Evolutionary conservation across 164 flowering plant genomes (phyloP).

Genomic region (Kingdonia uniflora): DNA sequence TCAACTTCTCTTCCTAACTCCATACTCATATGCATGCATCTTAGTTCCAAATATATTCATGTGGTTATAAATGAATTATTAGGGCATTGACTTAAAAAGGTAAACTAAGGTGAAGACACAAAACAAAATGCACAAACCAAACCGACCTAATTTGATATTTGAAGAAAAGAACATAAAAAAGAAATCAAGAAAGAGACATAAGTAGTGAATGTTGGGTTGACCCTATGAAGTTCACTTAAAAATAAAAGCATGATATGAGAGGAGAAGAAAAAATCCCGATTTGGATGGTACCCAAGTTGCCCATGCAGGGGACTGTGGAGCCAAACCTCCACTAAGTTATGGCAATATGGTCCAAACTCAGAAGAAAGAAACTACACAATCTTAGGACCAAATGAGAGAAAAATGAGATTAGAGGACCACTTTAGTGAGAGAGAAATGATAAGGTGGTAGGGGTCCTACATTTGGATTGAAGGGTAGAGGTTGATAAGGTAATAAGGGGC

Average conservation of each 20-base stretch:
- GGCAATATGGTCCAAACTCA: constrained; percentile 10
- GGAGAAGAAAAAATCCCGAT: constrained; percentile 5
- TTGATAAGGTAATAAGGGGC: constrained; percentile 2
- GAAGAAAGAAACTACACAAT: constrained; percentile 13
- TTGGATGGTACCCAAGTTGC: constrained; percentile 16
- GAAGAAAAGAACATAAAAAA: constrained; percentile 11
- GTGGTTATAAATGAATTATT: background rate
- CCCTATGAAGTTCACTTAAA: constrained; percentile 13
- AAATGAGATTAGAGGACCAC: constrained; percentile 12
- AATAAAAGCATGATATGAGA: constrained; percentile 9
- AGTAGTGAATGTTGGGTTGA: constrained; percentile 33
- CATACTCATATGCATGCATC: background rate
- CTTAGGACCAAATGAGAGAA: constrained; percentile 2
- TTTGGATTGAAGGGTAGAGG: constrained; percentile 7
- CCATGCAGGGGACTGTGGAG: constrained; percentile 25
- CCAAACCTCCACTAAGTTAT: constrained; percentile 23
- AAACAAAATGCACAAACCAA: constrained; percentile 8
- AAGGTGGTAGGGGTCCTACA: constrained; percentile 7
- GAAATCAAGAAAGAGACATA: constrained; percentile 24
- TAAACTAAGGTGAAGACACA: constrained; percentile 6
- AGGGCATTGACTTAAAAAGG: constrained; percentile 15
- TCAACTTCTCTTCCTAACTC: constrained; percentile 5
- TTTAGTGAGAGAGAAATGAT: constrained; percentile 15
- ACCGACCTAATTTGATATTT: constrained; percentile 1
- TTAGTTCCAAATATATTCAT: background rate